Evolutionary conservation across 2,329 filamentous ascomycete genomes (phyloP).

Genomic region (Colletotrichum lindemuthianum): DNA sequence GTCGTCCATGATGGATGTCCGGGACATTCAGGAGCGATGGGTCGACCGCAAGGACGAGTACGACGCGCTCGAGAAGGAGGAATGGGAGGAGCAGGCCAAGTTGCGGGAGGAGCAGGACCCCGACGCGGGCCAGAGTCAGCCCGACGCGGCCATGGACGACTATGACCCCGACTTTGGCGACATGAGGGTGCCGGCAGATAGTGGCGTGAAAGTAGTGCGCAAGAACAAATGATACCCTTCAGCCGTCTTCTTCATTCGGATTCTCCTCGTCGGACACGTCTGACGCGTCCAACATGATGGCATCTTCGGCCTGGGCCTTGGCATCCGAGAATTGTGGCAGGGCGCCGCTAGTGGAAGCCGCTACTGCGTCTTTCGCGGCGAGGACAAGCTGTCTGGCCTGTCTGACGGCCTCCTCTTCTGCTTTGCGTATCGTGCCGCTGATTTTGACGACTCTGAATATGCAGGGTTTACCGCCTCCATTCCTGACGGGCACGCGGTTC

Average conservation of each 20-base stretch:
- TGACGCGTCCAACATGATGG: slow-evolving; percentile 51
- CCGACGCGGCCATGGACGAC: slow-evolving; percentile 47
- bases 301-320: slow-evolving; percentile 76
- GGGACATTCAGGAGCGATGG: slow-evolving; percentile 96
- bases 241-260: slow-evolving; percentile 55
- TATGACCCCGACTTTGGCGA: slow-evolving; percentile 62
- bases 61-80: slow-evolving; percentile 80
- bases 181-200: slow-evolving; percentile 63
- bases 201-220: slow-evolving; percentile 77
- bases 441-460: slow-evolving; percentile 87
- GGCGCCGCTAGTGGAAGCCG: slow-evolving; percentile 12
- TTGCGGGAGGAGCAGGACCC: slow-evolving; percentile 45
- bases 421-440: slow-evolving; percentile 92
- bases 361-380: slow-evolving; percentile 60
- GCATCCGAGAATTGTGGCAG: slow-evolving; percentile 19
- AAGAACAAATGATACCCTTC: slow-evolving; percentile 66
- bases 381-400: slow-evolving; percentile 78
- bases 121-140: slow-evolving; percentile 5
- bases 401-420: slow-evolving; percentile 87
- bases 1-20: slow-evolving; percentile 78
- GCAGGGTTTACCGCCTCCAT: slow-evolving; percentile 67
- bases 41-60: slow-evolving; percentile 89
- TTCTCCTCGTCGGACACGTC: slow-evolving; percentile 57
- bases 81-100: slow-evolving; percentile 79
- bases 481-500: slow-evolving; percentile 69